These are phyloP conservation scores for Podospora pseudopauciseta DNA, from an alignment of 495 filamentous ascomycete genomes.

Conservation along the genomic window DNA sequence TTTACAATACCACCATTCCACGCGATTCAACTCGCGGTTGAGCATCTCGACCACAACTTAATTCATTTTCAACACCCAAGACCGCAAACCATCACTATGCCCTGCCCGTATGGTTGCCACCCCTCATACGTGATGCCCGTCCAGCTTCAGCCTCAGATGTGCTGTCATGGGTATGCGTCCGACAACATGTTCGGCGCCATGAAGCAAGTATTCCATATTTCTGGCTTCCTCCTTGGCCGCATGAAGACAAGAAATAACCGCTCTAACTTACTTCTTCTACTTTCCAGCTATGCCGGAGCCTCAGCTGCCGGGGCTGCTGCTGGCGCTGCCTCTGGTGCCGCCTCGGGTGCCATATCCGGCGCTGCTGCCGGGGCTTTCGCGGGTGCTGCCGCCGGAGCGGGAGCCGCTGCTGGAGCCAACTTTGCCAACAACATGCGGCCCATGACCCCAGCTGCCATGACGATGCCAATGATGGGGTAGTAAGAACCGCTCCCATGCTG, in stretches of 20 bases:
- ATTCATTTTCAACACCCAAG: background rate
- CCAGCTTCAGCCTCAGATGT: background rate
- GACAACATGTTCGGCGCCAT: background rate
- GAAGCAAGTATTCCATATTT: background rate
- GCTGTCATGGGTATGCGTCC: background rate
- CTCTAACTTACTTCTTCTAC: background rate
- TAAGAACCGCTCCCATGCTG: background rate
- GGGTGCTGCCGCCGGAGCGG: background rate
- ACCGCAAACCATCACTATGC: background rate
- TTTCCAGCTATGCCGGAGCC: background rate
- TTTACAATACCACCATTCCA: background rate
- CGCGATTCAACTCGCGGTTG: background rate
- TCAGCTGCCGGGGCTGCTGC: background rate
- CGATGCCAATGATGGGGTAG: background rate
- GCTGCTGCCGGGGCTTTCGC: background rate
- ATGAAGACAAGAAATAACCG: background rate
- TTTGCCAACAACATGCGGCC: background rate
- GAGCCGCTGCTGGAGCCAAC: background rate
- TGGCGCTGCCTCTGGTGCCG: background rate
- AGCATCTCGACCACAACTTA: background rate
- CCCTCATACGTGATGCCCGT: background rate
- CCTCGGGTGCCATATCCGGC: background rate
- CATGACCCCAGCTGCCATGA: background rate
- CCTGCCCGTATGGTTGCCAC: background rate
- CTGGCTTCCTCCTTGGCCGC: background rate